These are phyloP conservation scores for Lenzites betulinus DNA, from an alignment of 768 basidiomycete genomes.

Conservation along the genomic window DNA sequence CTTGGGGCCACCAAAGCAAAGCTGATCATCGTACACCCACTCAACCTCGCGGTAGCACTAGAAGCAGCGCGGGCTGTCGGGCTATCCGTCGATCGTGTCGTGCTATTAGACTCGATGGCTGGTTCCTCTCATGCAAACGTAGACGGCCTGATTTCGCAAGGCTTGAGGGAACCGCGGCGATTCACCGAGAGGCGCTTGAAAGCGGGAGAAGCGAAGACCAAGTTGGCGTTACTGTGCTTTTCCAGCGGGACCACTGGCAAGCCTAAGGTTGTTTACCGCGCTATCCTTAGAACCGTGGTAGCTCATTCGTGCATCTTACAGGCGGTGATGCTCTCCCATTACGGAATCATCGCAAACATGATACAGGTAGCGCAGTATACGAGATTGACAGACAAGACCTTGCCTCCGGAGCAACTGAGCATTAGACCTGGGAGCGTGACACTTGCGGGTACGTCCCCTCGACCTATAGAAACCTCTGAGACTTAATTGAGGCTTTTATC, in stretches of 20 bases:
- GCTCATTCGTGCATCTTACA: background rate
- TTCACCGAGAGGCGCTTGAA: constrained; percentile 26
- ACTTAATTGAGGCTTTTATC: background rate
- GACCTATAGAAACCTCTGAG: too few species aligned
- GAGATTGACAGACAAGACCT: constrained; percentile 12
- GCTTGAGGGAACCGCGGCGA: constrained; percentile 16
- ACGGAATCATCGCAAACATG: constrained; percentile 34
- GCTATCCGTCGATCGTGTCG: constrained; percentile 23
- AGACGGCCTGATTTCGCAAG: constrained; percentile 25
- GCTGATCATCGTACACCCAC: constrained; percentile 27
- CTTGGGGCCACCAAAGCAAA: constrained; percentile 24
- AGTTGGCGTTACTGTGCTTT: constrained; percentile 34
- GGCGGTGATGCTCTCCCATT: constrained; percentile 37
- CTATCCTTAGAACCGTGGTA: background rate
- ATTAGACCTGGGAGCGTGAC: constrained; percentile 30
- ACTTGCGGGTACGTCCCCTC: constrained; percentile 44
- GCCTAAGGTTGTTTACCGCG: constrained; percentile 25
- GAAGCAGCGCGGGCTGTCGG: constrained; percentile 23
- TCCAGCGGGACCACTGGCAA: constrained; percentile 38
- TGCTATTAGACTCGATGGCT: constrained; percentile 9
- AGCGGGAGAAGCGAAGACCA: constrained; percentile 32
- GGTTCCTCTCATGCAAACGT: constrained; percentile 26
- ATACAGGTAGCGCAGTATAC: constrained; percentile 28
- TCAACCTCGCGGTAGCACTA: constrained; percentile 21
- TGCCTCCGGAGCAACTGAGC: constrained; percentile 22